Percentiles rank a stretch among this genome's conserved stretches.
These are phyloP conservation scores for Cutaneotrichosporon dermatis DNA, from an alignment of 1,284 basidiomycete species.

Conservation along the genomic window DNA sequence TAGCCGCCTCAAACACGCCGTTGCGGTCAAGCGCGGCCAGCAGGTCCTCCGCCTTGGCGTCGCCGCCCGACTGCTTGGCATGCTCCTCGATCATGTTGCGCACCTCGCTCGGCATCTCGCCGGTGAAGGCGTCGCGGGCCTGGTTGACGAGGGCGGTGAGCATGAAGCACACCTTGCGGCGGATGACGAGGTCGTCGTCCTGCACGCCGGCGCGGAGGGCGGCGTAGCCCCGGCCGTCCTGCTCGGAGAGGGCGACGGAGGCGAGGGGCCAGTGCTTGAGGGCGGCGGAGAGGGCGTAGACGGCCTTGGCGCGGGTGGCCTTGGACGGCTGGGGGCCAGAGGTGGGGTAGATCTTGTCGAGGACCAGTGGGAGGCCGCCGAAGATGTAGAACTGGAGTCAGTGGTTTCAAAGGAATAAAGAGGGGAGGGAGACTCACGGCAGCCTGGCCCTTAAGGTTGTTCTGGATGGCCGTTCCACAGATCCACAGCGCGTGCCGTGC, in stretches of 20 bases:
- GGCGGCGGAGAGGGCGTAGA: constrained; percentile 79
- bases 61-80: constrained; percentile 7
- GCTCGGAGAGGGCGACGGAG: constrained; percentile 18
- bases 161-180: constrained; percentile 81
- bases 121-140: constrained; percentile 52
- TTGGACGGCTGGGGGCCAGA: constrained; percentile 13
- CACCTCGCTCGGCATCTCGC: constrained; percentile 43
- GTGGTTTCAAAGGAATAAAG: neutral
- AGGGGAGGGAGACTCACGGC: constrained; percentile 56
- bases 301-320: constrained; percentile 64
- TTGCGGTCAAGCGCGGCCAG: constrained; percentile 25
- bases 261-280: constrained; percentile 62
- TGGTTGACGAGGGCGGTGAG: constrained; percentile 73
- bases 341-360: constrained; percentile 59
- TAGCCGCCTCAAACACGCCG: constrained; percentile 20
- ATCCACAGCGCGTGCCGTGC: constrained; percentile 81
- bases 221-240: constrained; percentile 25
- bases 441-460: constrained; percentile 85
- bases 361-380: constrained; percentile 63
- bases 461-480: constrained; percentile 90
- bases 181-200: constrained; percentile 73
- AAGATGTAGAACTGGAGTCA: constrained; percentile 62
- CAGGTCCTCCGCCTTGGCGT: constrained; percentile 28
- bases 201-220: constrained; percentile 28
- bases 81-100: constrained; percentile 30